Evolutionary conservation across 805 yeast species (phyloP), one percentile per base, ranked within the genome.

Genomic region (Candida verbasci): DNA sequence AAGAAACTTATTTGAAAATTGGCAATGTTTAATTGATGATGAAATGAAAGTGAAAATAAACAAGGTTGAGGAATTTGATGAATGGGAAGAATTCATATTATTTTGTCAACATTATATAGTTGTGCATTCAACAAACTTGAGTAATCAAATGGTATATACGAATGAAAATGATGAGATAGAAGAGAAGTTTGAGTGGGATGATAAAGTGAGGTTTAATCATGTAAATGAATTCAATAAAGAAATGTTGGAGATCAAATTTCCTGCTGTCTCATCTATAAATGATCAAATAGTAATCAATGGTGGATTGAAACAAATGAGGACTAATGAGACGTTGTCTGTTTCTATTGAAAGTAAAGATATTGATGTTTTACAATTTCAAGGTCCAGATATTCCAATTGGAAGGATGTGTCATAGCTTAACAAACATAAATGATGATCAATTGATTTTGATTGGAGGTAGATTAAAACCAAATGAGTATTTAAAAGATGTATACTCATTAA

Each of bases 41-140:
- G 62, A 60, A 1, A 50, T 60, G 5, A 75, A 72, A 46, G 29
- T 37, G 0, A 53, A 56, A 27, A 68, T 86, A 7, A 65, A 63
- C 12, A 31, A 50, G 1, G 65, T 82, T 15, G 94, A 85, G 52
- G 74, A 75, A 3, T 86, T 85, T 56, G 95, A 86, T 54, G 95
- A 86, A 58, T 74, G 85, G 76, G 95, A 85, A 58, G 95, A 85
- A 55, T 84, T 85, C 44, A 70, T 79, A 20, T 50, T 82, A 10
- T 85, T 82, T 49, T 76, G 86, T 39, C 91, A 83, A 48, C 93
- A 85, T 53, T 86, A 85, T 49, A 63, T 79, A 24, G 65, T 82
- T 26, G 63, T 80, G 2, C 88, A 82, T 55, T 86, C 86, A 9
- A 68, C 80, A 0, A 76, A 73, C 45, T 46, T 47, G 11, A 34